Evolutionary conservation across 2,329 filamentous ascomycete genomes (phyloP).

Genomic region (Bretziella fagacearum): DNA sequence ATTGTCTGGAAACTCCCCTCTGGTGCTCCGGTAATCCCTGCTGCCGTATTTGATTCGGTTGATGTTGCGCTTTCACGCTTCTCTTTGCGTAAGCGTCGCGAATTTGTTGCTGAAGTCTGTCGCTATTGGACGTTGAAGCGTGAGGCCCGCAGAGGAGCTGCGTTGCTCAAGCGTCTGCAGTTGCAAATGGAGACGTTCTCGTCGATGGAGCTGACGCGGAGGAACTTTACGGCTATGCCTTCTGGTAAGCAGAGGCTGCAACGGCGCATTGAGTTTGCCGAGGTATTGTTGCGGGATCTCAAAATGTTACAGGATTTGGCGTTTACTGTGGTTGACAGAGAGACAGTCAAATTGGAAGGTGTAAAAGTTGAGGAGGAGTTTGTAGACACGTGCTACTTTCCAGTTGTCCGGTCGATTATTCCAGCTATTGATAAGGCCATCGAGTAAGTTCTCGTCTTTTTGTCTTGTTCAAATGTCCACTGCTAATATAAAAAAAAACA

Average conservation of each 20-base stretch:
- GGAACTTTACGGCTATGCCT: constrained; percentile 89
- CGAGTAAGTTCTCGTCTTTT: constrained; percentile 41
- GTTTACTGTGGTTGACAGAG: constrained; percentile 54
- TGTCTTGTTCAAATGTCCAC: background rate
- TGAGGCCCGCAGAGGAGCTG: constrained; percentile 78
- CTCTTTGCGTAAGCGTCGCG: constrained; percentile 64
- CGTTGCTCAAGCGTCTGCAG: constrained; percentile 81
- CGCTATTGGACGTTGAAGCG: constrained; percentile 97
- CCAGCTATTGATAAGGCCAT: constrained; percentile 68
- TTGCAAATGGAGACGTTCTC: constrained; percentile 92
- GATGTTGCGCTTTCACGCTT: constrained; percentile 72
- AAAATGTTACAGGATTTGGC: constrained; percentile 56
- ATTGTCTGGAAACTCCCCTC: constrained; percentile 71
- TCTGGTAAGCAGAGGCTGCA: constrained; percentile 61
- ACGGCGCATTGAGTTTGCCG: constrained; percentile 75
- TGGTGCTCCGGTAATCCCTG: constrained; percentile 83
- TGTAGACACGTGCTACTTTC: constrained; percentile 83
- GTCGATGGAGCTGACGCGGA: constrained; percentile 88
- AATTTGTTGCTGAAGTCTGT: constrained; percentile 83
- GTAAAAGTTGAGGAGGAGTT: constrained; percentile 61
- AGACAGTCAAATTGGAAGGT: constrained; percentile 60
- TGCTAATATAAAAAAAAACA: constrained; percentile 20
- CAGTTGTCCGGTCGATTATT: constrained; percentile 57
- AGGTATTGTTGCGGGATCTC: constrained; percentile 58
- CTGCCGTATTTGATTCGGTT: constrained; percentile 71